Evolutionary conservation across 257 asterid species (phyloP), one percentile per base, ranked within the genome.

Genomic region (Schizonepeta tenuifolia): DNA sequence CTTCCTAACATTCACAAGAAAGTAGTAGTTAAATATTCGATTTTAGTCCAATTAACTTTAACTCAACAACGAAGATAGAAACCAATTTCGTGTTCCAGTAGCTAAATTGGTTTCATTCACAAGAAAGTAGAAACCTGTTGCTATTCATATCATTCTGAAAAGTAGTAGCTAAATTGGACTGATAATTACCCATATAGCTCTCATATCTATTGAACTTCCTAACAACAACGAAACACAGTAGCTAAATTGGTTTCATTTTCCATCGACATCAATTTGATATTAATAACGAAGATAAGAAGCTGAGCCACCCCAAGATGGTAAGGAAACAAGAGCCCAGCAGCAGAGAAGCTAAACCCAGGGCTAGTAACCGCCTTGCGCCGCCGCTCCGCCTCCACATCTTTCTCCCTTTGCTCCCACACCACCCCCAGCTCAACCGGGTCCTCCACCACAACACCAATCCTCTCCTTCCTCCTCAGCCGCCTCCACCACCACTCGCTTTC

Each of bases 321-420:
- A 1, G 99, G 98, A 62, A 94, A 88, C 95, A 94, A 75, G 67
- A 91, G 99, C 46, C 99, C 99, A 1, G 99, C 99, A 7, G 99
- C 98, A 36, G 99, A 95, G 81, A 95, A 95, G 64, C 99, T 95
- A 74, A 95, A 95, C 24, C 99, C 99, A 3, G 97, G 99, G 73
- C 94, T 88, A 41, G 85, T 88, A 53, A 95, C 92, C 40, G 72
- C 87, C 86, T 75, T 86, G 58, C 91, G 77, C 74, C 75, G 69
- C 83, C 78, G 85, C 92, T 95, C 99, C 7, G 97, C 98, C 79
- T 90, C 96, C 78, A 92, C 92, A 66, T 95, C 99, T 69, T 88
- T 70, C 76, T 55, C 87, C 56, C 85, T 86, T 81, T 95, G 99
- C 78, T 95, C 98, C 98, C 99, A 95, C 57, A 89, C 77, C 31